Evolutionary conservation across 2,329 filamentous ascomycete genomes (phyloP).

Genomic region (Diplodia seriata): DNA sequence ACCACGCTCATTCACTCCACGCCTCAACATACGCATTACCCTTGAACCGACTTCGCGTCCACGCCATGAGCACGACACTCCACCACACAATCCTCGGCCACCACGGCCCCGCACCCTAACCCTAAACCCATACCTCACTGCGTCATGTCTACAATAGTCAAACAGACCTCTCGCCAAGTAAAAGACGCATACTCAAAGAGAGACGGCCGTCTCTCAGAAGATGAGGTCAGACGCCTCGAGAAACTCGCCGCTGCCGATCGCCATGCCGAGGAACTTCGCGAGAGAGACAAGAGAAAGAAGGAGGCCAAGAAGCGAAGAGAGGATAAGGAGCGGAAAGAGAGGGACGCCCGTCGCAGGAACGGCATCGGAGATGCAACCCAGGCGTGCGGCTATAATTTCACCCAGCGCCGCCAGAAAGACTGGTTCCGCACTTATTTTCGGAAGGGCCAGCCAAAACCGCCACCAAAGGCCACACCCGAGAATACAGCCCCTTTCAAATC

Average conservation of each 20-base stretch:
- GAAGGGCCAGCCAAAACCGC: neutral
- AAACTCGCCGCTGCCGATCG: conserved; percentile 43
- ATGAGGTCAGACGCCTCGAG: conserved; percentile 43
- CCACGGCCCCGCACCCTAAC: neutral
- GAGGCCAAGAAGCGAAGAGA: conserved; percentile 42
- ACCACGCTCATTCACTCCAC: neutral
- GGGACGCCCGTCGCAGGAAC: conserved; percentile 39
- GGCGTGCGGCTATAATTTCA: conserved; percentile 48
- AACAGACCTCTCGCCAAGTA: conserved; percentile 46
- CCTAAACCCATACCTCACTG: neutral
- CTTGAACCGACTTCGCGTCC: neutral
- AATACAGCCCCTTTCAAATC: neutral
- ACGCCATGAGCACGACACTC: neutral
- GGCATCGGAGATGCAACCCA: conserved; percentile 50
- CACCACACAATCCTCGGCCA: neutral
- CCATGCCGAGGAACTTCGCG: conserved; percentile 44
- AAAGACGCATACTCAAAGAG: conserved; percentile 45
- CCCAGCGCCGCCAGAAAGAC: conserved; percentile 46
- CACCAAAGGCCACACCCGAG: neutral
- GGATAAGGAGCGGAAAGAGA: conserved; percentile 44
- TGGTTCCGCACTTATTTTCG: conserved; percentile 44
- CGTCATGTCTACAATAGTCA: neutral
- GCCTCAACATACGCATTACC: neutral
- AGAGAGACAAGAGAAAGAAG: conserved; percentile 41
- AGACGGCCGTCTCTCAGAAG: conserved; percentile 39